These are phyloP conservation scores for Protea cynaroides DNA, from an alignment of 164 flowering plant species.

Conservation along the genomic window DNA sequence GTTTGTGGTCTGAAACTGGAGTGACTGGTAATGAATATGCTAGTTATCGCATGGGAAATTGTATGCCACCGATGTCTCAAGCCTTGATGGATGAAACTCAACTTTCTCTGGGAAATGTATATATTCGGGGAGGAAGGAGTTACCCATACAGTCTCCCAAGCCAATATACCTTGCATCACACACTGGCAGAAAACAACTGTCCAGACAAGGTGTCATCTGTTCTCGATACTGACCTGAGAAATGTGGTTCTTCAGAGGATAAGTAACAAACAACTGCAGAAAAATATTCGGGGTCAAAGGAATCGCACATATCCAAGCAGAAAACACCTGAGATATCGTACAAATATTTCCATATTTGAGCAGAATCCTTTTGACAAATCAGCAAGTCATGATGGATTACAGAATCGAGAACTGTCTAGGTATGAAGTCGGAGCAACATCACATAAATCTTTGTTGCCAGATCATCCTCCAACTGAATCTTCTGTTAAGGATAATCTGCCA, in stretches of 20 bases:
- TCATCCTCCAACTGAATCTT: conserved; percentile 5
- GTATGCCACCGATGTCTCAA: background rate
- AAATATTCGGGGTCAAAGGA: conserved; percentile 14
- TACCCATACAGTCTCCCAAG: conserved; percentile 8
- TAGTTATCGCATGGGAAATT: conserved; percentile 1
- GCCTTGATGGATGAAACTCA: conserved; percentile 24
- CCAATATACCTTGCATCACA: conserved; percentile 1
- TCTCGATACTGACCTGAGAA: background rate
- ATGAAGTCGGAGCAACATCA: background rate
- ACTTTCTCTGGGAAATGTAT: conserved; percentile 39
- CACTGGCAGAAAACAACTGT: background rate
- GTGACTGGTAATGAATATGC: background rate
- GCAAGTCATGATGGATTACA: background rate
- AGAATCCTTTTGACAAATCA: conserved; percentile 8
- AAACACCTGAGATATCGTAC: conserved; percentile 6
- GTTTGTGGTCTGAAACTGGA: conserved; percentile 12
- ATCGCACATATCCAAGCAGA: conserved; percentile 8
- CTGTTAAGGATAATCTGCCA: conserved; percentile 27
- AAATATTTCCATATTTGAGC: conserved; percentile 4
- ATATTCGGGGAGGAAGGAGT: conserved; percentile 16
- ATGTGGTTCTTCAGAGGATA: conserved; percentile 10
- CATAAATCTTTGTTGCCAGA: conserved; percentile 2
- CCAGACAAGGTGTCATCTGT: background rate
- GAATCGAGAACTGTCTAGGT: conserved; percentile 10
- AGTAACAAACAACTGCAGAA: conserved; percentile 18